Evolutionary conservation across 2,329 filamentous ascomycete genomes (phyloP).

Genomic region (Arthrinium puccinioides): DNA sequence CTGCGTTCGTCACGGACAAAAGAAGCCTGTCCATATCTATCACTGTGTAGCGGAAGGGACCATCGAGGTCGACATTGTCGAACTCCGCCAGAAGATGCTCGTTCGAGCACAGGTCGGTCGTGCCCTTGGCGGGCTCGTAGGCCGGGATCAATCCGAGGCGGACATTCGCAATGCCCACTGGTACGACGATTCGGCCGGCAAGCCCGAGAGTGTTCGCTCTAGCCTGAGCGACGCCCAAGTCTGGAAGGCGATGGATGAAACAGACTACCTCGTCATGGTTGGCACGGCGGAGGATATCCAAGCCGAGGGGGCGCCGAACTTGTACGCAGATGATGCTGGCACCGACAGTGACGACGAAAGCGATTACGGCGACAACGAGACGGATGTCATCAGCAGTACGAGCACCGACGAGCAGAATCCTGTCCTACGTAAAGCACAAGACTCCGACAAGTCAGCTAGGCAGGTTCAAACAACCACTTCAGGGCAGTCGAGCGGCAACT

Average conservation of each 20-base stretch:
- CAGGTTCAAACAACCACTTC: too few species aligned
- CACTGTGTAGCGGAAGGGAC: constrained; percentile 30
- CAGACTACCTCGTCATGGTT: constrained; percentile 15
- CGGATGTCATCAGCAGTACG: too few species aligned
- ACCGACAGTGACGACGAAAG: too few species aligned
- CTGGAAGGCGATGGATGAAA: constrained; percentile 18
- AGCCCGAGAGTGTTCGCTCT: constrained; percentile 9
- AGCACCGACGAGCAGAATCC: too few species aligned
- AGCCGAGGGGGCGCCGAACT: too few species aligned
- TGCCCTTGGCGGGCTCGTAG: constrained; percentile 8
- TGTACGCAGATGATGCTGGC: too few species aligned
- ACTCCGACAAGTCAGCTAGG: too few species aligned
- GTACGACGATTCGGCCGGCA: neutral
- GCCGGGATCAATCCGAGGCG: neutral
- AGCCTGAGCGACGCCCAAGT: constrained; percentile 13
- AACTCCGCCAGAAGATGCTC: constrained; percentile 15
- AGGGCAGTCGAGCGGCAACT: too few species aligned
- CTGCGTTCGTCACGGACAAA: constrained; percentile 31
- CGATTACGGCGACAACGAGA: too few species aligned
- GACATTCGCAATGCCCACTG: neutral
- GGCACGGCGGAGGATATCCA: constrained; percentile 8
- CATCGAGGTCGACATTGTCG: constrained; percentile 31
- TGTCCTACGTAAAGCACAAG: too few species aligned
- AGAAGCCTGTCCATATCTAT: constrained; percentile 27
- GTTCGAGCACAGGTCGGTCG: constrained; percentile 7